Base-by-base conservation (phyloP, 805 yeast species). In the Deakozyma indianensis region DNA sequence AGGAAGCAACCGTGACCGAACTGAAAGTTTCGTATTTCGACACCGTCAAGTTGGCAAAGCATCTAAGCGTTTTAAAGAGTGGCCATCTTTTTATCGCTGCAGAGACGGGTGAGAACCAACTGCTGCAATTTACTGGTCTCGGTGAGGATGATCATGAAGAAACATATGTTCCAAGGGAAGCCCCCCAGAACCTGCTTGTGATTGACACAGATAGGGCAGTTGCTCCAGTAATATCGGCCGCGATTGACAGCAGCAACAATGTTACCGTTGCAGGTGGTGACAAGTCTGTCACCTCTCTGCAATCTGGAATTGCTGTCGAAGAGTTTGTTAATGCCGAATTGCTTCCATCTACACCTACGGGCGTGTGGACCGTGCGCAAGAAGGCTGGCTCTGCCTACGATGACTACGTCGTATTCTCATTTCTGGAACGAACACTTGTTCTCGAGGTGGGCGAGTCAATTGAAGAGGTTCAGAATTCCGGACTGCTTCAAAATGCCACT, bases 401-500 rank as follows among this genome's bases (percentile, higher is more conserved):
- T 54, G 73, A 73, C 45, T 81, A 75, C 51, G 70, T 86, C 48
- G 75, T 85, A 2, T 64, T 86, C 2, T 69, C 90, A 1, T 74
- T 79, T 52, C 60, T 73, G 21, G 79, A 77, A 42, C 73, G 79
- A 2, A 85, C 96, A 0, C 66, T 83, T 47, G 82, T 86, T 0
- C 61, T 92, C 16, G 71, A 82, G 2, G 77, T 85, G 43, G 94
- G 92, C 4, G 95, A 83, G 51, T 77, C 75, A 0, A 84, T 84
- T 2, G 87, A 81, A 47, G 87, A 83, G 53, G 81, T 80, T 5
- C 68, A 74, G 1, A 80, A 78, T 47, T 76, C 88, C 0, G 78
- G 80, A 0, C 65, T 86, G n/a, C 60, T 70, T 1, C 54, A 69
- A 0, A 67, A 70, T 25, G 75, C 75, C 27, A 68, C 74, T 1